Percentiles rank a stretch among this genome's conserved stretches.
These are phyloP conservation scores for Harrya chromipes DNA, from an alignment of 768 basidiomycete species.

Conservation along the genomic window DNA sequence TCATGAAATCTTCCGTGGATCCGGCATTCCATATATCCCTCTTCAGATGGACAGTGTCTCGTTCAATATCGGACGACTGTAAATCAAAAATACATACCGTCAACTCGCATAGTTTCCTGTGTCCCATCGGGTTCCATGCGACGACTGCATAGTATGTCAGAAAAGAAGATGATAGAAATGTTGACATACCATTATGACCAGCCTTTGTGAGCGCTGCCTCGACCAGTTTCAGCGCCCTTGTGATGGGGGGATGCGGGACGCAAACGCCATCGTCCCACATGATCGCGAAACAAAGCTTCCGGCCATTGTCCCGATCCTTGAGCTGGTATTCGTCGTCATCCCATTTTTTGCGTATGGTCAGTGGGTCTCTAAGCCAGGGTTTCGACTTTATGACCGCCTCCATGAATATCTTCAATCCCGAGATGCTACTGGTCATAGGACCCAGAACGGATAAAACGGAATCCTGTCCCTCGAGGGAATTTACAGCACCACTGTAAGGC, in stretches of 20 bases:
- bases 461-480: conserved; percentile 69
- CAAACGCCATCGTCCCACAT: conserved; percentile 65
- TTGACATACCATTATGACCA: conserved; percentile 58
- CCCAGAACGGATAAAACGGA: conserved; percentile 71
- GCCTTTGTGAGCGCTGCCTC: conserved; percentile 55
- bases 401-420: conserved; percentile 64
- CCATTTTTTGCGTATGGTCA: conserved; percentile 58
- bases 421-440: conserved; percentile 58
- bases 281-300: conserved; percentile 53
- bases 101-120: conserved; percentile 41
- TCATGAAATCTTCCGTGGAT: conserved; percentile 44
- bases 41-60: conserved; percentile 22
- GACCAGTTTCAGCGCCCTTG: conserved; percentile 53
- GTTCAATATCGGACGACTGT: not conserved
- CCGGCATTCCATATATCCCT: conserved; percentile 45
- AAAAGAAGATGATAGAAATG: not conserved
- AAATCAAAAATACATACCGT: conserved; percentile 34
- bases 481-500: conserved; percentile 65
- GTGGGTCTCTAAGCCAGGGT: conserved; percentile 69
- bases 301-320: conserved; percentile 53
- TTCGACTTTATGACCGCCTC: conserved; percentile 54
- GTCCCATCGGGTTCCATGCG: conserved; percentile 61
- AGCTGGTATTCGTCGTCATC: conserved; percentile 55
- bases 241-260: conserved; percentile 62
- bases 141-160: conserved; percentile 46